Evolutionary conservation across 2,329 filamentous ascomycete genomes (phyloP).

Genomic region (Penicillium aurantiogriseum): DNA sequence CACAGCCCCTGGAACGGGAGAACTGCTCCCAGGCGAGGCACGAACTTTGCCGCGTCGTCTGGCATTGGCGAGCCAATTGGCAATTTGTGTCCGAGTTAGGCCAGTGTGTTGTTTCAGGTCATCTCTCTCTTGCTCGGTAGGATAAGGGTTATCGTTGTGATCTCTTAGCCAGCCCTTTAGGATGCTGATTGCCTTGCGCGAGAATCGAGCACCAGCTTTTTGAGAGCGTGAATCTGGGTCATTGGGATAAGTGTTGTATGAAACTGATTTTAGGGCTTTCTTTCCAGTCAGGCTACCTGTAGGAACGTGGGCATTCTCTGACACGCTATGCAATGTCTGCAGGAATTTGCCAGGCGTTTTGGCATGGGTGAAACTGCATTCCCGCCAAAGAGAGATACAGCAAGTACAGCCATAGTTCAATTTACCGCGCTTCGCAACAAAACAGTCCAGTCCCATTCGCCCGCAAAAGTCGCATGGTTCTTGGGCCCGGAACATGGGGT

Average conservation of each 20-base stretch:
- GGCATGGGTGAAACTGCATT: conserved; percentile 49
- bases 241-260: conserved; percentile 34
- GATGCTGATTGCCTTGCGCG: conserved; percentile 73
- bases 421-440: conserved; percentile 45
- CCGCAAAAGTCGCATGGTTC: conserved; percentile 48
- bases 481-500: conserved; percentile 47
- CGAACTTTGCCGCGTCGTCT: conserved; percentile 77
- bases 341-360: conserved; percentile 43
- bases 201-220: conserved; percentile 74
- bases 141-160: conserved; percentile 81
- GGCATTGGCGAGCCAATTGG: conserved; percentile 90
- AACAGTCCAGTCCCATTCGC: conserved; percentile 48
- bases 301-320: conserved; percentile 43
- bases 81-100: conserved; percentile 78
- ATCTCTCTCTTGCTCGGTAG: conserved; percentile 82
- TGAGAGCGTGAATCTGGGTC: conserved; percentile 45
- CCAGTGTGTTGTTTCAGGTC: conserved; percentile 75
- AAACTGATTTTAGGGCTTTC: conserved; percentile 43
- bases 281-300: conserved; percentile 42
- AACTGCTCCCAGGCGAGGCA: conserved; percentile 61
- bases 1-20: conserved; percentile 68
- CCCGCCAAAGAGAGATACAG: conserved; percentile 48
- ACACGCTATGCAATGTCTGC: conserved; percentile 46
- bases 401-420: conserved; percentile 48
- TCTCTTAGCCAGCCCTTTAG: conserved; percentile 81